A percentile compares a stretch with the other conserved stretches of the same genome.
These are phyloP conservation scores for Trametopsis cervina DNA, from an alignment of 768 basidiomycete species.

Conservation along the genomic window DNA sequence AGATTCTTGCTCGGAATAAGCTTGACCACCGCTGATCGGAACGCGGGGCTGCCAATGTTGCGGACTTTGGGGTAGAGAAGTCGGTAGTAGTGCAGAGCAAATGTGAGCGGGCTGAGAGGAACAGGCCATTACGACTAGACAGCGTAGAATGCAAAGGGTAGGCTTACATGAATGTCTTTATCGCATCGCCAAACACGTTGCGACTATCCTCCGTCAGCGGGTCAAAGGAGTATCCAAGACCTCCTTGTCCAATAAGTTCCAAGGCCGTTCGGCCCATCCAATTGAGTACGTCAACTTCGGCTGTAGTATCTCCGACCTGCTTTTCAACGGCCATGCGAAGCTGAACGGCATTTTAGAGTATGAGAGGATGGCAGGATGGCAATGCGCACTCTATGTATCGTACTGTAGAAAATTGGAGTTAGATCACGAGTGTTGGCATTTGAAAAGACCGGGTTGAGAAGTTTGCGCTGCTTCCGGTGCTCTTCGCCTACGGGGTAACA, in stretches of 20 bases:
- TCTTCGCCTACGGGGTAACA: slow-evolving; percentile 16
- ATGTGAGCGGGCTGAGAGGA: neutral
- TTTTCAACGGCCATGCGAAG: neutral
- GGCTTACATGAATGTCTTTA: slow-evolving; percentile 5
- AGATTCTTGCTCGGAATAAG: slow-evolving; percentile 8
- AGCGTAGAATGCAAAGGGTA: neutral
- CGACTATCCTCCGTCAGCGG: neutral
- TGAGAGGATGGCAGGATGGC: neutral
- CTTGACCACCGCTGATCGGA: slow-evolving; percentile 6
- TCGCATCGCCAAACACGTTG: slow-evolving; percentile 5
- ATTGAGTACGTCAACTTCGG: slow-evolving; percentile 13
- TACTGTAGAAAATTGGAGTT: slow-evolving; percentile 20
- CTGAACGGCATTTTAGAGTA: neutral
- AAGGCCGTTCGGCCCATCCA: slow-evolving; percentile 15
- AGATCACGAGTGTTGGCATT: slow-evolving; percentile 20
- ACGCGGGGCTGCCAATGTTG: neutral
- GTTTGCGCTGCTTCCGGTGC: slow-evolving; percentile 25
- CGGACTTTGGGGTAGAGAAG: neutral
- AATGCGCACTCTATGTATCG: slow-evolving; percentile 13
- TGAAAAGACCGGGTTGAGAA: slow-evolving; percentile 26
- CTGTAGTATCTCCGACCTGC: neutral
- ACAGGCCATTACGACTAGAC: no score
- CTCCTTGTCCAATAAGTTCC: slow-evolving; percentile 12
- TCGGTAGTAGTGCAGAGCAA: neutral
- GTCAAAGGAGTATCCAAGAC: slow-evolving; percentile 13